Conservation (phyloP, 2,329 filamentous ascomycete genomes). For the Arthrocladium fulminans region DNA sequence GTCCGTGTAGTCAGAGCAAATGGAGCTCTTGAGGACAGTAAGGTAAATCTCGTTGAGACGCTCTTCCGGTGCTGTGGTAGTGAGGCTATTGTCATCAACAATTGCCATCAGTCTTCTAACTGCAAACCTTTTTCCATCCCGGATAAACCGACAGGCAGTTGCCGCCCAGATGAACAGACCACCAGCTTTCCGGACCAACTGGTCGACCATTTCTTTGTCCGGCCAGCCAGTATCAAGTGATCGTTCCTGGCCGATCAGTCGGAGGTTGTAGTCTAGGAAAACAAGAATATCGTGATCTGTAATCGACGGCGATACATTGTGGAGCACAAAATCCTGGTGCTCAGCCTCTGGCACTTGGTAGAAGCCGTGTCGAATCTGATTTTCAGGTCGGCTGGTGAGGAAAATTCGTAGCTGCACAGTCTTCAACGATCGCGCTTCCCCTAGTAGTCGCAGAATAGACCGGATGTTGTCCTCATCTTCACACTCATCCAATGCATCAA, state of each 20-base stretch:
- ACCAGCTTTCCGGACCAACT: slow-evolving; percentile 19
- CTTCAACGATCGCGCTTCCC: too few species aligned
- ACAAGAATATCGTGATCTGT: too few species aligned
- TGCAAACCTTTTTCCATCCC: slow-evolving; percentile 12
- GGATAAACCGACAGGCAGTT: slow-evolving; percentile 22
- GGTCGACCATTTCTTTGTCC: slow-evolving; percentile 7
- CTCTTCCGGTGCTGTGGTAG: not conserved
- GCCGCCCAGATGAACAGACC: slow-evolving; percentile 28
- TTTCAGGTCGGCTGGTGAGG: too few species aligned
- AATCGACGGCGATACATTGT: too few species aligned
- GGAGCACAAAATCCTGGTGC: too few species aligned
- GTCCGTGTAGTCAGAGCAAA: not conserved
- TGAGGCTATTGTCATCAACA: not conserved
- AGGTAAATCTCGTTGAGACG: not conserved
- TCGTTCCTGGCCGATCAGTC: not conserved
- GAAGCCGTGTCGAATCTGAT: too few species aligned
- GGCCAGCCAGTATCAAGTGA: not conserved
- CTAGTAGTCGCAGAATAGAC: too few species aligned
- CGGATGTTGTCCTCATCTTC: not conserved
- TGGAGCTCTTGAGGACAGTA: not conserved
- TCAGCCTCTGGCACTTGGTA: too few species aligned
- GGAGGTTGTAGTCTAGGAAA: too few species aligned
- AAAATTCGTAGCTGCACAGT: too few species aligned
- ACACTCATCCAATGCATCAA: too few species aligned
- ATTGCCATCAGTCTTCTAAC: slow-evolving; percentile 1